A percentile compares a stretch with the other conserved stretches of the same genome.
phyloP scores from a whole-genome alignment of 2,329 filamentous ascomycete species.

The Paramyrothecium sp. region DNA sequence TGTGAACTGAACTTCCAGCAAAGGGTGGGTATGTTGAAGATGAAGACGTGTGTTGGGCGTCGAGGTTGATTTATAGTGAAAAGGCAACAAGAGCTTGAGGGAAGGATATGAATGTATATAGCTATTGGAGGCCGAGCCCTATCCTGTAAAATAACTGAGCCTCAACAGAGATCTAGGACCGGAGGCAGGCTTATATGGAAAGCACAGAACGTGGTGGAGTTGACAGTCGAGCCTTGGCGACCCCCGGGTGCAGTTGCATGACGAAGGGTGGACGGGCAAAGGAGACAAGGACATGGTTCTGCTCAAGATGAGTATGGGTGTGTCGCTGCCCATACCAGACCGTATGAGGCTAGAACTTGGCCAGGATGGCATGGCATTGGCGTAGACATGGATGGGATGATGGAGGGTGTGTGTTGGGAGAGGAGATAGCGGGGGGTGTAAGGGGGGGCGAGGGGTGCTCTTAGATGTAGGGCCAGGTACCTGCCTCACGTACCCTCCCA shows the following conservation, averaged over 20 bases:
- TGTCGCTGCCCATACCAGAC: slow-evolving; percentile 11
- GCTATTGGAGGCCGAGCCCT: slow-evolving; percentile 19
- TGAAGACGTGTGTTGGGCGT: slow-evolving; percentile 17
- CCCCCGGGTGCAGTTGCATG: slow-evolving; percentile 18
- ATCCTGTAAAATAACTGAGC: slow-evolving; percentile 15
- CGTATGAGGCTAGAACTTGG: background rate
- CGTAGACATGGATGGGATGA: background rate
- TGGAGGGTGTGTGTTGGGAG: background rate
- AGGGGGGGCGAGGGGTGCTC: background rate
- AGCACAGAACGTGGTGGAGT: slow-evolving; percentile 19
- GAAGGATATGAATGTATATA: slow-evolving; percentile 22
- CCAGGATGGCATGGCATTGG: background rate
- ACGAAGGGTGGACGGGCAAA: slow-evolving; percentile 22
- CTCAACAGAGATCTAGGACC: slow-evolving; percentile 24
- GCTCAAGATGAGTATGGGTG: slow-evolving; percentile 20
- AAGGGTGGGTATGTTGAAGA: too few species aligned
- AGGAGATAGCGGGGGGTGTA: background rate
- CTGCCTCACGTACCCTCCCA: background rate
- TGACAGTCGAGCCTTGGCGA: slow-evolving; percentile 14
- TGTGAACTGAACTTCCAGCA: too few species aligned
- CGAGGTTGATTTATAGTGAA: slow-evolving; percentile 13
- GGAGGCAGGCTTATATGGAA: slow-evolving; percentile 28
- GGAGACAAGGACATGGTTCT: slow-evolving; percentile 21
- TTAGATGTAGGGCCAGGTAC: background rate
- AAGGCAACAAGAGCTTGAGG: slow-evolving; percentile 18